Evolutionary conservation across 2,329 filamentous ascomycete genomes (phyloP), one percentile per base, ranked within the genome.

Genomic region (Diaporthe australafricana): DNA sequence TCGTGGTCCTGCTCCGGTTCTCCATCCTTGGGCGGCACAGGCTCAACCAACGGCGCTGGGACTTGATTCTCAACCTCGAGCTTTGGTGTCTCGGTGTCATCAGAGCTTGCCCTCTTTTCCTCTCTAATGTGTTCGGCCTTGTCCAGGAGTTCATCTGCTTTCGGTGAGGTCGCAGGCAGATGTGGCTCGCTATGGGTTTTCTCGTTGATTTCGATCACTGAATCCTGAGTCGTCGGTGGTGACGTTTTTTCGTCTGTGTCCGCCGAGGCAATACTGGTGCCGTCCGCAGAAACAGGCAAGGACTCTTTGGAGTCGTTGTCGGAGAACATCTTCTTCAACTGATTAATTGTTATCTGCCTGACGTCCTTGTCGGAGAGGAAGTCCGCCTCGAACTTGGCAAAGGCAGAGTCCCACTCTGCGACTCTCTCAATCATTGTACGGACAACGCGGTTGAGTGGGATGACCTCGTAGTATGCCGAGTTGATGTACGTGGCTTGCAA

Each of bases 291-390:
- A 8, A 92, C 90, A 6, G 87, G 87, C 20, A 95, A 84, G 0
- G 93, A 93, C 71, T 94, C 92, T 72, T 93, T 92, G 3, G 94
- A 95, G 74, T 95, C 94, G 77, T 95, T 93, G 80, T 98, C 95
- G 9, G 96, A 90, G 79, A 99, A 99, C 80, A 99, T 94, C 80
- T 97, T 98, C 80, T 94, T 96, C 71, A 99, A 86, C 79, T 99
- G 97, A 74, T 98, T 88, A 72, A 96, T 94, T 16, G 96, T 97
- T 73, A 99, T 85, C 77, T 96, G 91, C 74, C 95, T 90, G 78
- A 99, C 97, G 83, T 99, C 96, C 78, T 97, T 98, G 81, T 99
- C 97, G 0, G 96, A 96, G 77, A 99, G 92, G 83, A 96, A 99
- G 77, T 97, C 93, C 53, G 91, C 90, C 80, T 99, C 97, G 72